These are phyloP conservation scores for Cutaneotrichosporon cavernicola DNA, from an alignment of 1,284 basidiomycete species.

Conservation along the genomic window DNA sequence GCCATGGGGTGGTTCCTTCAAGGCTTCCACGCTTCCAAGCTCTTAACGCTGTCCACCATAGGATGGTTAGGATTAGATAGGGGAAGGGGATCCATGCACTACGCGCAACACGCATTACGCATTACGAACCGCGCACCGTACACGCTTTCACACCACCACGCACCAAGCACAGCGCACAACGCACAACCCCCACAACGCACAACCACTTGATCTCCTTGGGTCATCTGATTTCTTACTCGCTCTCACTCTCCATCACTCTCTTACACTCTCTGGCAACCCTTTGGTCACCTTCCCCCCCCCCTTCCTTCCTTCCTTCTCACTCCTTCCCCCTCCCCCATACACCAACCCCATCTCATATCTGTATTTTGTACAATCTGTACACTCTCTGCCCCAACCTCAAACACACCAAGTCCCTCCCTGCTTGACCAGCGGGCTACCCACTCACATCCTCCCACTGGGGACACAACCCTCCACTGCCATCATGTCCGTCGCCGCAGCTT, in stretches of 20 bases:
- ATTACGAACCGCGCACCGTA: no score
- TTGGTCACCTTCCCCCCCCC: not conserved
- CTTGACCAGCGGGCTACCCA: not conserved
- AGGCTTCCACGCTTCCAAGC: no score
- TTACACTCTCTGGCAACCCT: not conserved
- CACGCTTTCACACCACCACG: no score
- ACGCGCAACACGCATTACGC: no score
- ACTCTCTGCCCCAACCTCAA: not conserved
- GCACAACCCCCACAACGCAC: not conserved
- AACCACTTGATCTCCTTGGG: not conserved
- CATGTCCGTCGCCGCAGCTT: constrained; percentile 5
- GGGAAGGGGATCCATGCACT: no score
- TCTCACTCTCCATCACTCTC: not conserved
- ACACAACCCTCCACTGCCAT: not conserved
- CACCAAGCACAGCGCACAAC: not conserved
- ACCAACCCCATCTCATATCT: not conserved
- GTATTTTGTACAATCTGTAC: not conserved
- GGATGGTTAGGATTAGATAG: no score
- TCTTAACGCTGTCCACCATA: no score
- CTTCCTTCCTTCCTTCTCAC: no score
- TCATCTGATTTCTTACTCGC: not conserved
- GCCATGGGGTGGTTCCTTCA: no score
- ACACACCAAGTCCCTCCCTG: not conserved
- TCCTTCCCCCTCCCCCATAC: not conserved
- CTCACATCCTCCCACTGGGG: not conserved